Base-by-base conservation (phyloP, 495 filamentous ascomycete species). In the Thozetella sp. region DNA sequence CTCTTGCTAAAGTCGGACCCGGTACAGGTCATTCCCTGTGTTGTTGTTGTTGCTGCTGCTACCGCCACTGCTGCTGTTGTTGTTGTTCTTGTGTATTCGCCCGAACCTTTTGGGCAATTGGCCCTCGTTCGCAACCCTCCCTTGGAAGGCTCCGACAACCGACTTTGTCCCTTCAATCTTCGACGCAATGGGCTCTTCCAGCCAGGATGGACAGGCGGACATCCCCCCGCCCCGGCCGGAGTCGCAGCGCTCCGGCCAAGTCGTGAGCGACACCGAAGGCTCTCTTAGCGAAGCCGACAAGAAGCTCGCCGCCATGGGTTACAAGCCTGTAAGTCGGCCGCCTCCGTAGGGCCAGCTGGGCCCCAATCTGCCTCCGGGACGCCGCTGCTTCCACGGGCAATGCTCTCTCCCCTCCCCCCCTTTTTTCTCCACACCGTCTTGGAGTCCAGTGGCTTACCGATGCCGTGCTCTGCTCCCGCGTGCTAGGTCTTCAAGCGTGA, bases 401-500 rank as follows among this genome's bases (percentile, higher is more conserved):
- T 48, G 11, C n/a, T 3, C n/a, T 48, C 10, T 9, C 43, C 43
- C 25, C 53, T 30, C 27, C 30, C 34, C 24, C 22, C 25, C 51
- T 12, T 34, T 15, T 15, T 20, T 48, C 54, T 19, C 12, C 27
- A 19, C 17, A 17, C 24, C 51, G 20, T 54, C 53, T 43, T n/a
- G n/a, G n/a, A 20, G 30, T 3, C 9, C 17, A 22, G 15, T 34
- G 19, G 4, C 40, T 25, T 15, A 25, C 56, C 43, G 25, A 1
- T 23, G 13, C 3, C 22, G 1, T 48, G 43, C n/a, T 9, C 22
- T 53, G 25, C 26, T 30, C 26, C 22, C 27, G 15, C 19, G 13
- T 40, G 25, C 25, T 43, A 64, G 62, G 82, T 86, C 25, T 85
- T 85, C 72, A 83, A 85, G 71, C 72, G 83, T 48, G 81, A 87